Base-by-base conservation (phyloP, 1,284 basidiomycete species). In the Malassezia restricta region DNA sequence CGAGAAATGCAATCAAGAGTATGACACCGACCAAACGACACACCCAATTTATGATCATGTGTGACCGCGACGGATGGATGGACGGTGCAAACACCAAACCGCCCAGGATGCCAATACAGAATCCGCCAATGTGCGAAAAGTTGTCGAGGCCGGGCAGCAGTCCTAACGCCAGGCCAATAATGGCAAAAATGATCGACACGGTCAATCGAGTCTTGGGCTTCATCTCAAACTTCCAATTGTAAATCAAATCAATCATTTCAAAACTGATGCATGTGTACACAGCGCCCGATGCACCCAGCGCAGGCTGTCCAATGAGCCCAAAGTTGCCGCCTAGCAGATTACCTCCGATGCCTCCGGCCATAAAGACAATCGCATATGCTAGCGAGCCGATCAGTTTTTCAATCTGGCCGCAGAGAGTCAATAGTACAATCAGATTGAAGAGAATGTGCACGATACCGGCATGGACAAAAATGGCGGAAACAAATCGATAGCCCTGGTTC, bases 201-300 rank as follows among this genome's bases (percentile, higher is more conserved):
- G 83, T 77, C 6, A 91, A 77, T 81, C 86, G 53, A 30, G 44
- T 57, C 55, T 57, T 65, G 17, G 62, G 61, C 3, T 64, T 53
- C 15, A 56, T 61, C 45, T 73, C 63, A 66, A 89, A 85, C 64
- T 82, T 80, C 91, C 91, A 95, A 68, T 98, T 92, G 27, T 90
- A 83, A 44, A 87, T 78, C 30, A 98, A 76, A 70, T 98, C 92
- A 1, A 94, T 83, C 79, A 79, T 64, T 31, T 78, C 73, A 60
- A 88, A 86, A 2, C 86, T 88, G 53, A 91, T 80, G 32, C 86
- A 87, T 2, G 89, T 89, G 56, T 95, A 94, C 50, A 96, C 87
- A 0, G 90, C 88, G 7, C 92, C 69, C 2, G 83, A 86, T 0
- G 91, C 92, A 41, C 92, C 92, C 1, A 90, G 79, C n/a, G 86